Base-by-base conservation (phyloP, 768 basidiomycete species). In the Xerocomellus chrysenteron region DNA sequence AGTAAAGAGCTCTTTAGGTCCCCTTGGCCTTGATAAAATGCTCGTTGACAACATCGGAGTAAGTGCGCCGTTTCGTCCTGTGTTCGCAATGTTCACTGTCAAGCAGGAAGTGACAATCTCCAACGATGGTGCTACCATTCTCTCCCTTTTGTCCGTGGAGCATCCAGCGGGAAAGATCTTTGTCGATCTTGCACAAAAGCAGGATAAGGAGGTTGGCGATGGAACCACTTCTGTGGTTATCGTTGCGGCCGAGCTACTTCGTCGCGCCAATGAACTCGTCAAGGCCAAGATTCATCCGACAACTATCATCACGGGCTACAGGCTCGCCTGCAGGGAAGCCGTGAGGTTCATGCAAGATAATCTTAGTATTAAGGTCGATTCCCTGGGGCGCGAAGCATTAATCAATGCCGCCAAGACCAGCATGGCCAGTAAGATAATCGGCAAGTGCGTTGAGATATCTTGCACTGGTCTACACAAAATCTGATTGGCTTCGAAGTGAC, bases 161-260 rank as follows among this genome's bases (percentile, higher is more conserved):
- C 94, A 98, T 69, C 97, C 97, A 28, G 97, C 97, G 5, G 97
- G 94, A 21, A 88, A 92, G 61, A 94, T 99, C 60, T 94, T 99
- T 62, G 95, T 98, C 46, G 94, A 98, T 74, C 90, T 99, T 44
- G 94, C 97, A 2, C 95, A 98, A 75, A 98, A 98, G 68, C 95
- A 98, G 74, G 97, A 99, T 74, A 97, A 95, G 71, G 97, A 99
- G 75, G 97, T 99, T 11, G 97, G 97, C 37, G 97, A 99, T 76
- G 97, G 97, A 14, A 99, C 97, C 9, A 99, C 97, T 3, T 98
- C 94, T 24, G 97, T 99, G 42, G 97, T 99, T 47, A 92, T 99
- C 64, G 83, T 99, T 69, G 95, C 95, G 52, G 94, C 97, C n/a
- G 97, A 98, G 73, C 84, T 98, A 45, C 80, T 98, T 62, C 88